Conservation (phyloP, 805 yeast species). For the Wickerhamomyces chaumierensis region DNA sequence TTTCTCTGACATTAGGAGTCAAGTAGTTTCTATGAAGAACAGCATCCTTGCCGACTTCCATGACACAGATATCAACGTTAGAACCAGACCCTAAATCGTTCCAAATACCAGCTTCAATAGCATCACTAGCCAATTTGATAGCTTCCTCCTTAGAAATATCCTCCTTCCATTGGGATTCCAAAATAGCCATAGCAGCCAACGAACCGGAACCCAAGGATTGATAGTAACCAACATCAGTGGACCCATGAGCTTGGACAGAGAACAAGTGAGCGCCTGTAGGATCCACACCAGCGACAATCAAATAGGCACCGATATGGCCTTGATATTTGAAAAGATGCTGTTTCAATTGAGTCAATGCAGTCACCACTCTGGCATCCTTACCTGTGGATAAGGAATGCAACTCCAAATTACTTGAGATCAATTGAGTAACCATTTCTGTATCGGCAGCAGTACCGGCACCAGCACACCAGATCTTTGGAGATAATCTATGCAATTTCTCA, state of each 20-base stretch:
- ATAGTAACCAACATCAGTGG: slow-evolving; percentile 91
- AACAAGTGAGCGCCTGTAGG: slow-evolving; percentile 92
- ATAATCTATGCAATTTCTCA: slow-evolving; percentile 82
- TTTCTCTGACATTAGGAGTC: slow-evolving; percentile 81
- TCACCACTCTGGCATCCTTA: slow-evolving; percentile 86
- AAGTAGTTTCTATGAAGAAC: slow-evolving; percentile 73
- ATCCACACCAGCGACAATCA: slow-evolving; percentile 96
- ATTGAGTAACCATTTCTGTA: slow-evolving; percentile 94
- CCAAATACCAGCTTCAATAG: slow-evolving; percentile 97
- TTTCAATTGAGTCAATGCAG: slow-evolving; percentile 85
- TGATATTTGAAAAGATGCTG: slow-evolving; percentile 95
- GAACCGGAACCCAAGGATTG: slow-evolving; percentile 94
- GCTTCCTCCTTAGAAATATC: slow-evolving; percentile 81
- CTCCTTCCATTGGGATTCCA: slow-evolving; percentile 79
- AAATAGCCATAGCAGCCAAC: slow-evolving; percentile 95
- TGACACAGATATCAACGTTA: slow-evolving; percentile 92
- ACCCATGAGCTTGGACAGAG: slow-evolving; percentile 95
- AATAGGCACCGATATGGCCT: slow-evolving; percentile 94
- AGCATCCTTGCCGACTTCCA: slow-evolving; percentile 90
- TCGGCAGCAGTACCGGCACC: slow-evolving; percentile 99
- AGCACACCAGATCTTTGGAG: slow-evolving; percentile 97
- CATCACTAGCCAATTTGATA: slow-evolving; percentile 80
- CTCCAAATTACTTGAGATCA: slow-evolving; percentile 84
- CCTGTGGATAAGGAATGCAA: slow-evolving; percentile 75
- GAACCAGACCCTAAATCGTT: slow-evolving; percentile 98